Percentiles rank a stretch among this genome's conserved stretches.
Conservation (phyloP, 208 protist species). For the Acanthamoeba castellanii region DNA sequence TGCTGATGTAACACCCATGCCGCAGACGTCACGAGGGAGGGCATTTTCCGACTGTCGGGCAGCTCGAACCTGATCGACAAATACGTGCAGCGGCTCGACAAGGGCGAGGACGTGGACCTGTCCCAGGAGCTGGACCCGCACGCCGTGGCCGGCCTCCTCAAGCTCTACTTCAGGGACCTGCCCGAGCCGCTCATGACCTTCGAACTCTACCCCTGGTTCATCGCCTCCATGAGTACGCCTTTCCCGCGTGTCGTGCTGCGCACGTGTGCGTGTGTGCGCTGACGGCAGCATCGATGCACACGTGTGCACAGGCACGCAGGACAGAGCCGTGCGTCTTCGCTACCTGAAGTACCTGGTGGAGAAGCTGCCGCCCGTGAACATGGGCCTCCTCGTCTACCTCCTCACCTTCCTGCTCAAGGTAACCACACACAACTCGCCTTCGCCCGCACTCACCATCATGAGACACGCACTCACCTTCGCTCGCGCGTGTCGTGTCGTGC, state of each 20-base stretch:
- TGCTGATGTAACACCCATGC: no score
- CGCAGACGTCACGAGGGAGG: constrained; percentile 6
- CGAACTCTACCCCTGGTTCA: constrained; percentile 51
- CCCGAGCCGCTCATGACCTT: constrained; percentile 67
- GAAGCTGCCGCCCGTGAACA: constrained; percentile 57
- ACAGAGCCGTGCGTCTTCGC: constrained; percentile 35
- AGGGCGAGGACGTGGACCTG: constrained; percentile 69
- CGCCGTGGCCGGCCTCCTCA: constrained; percentile 54
- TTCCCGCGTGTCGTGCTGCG: background rate
- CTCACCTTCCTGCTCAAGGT: constrained; percentile 53
- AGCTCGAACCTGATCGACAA: constrained; percentile 60
- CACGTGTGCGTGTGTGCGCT: background rate
- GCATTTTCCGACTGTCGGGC: constrained; percentile 64
- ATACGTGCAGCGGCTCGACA: constrained; percentile 44
- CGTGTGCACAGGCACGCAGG: background rate
- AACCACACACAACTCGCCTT: background rate
- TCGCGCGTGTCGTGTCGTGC: no score
- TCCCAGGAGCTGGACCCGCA: constrained; percentile 57
- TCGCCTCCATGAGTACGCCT: background rate
- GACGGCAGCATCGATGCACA: background rate
- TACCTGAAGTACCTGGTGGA: constrained; percentile 14
- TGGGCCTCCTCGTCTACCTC: constrained; percentile 38
- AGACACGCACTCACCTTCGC: no score
- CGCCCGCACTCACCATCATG: no score
- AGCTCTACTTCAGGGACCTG: constrained; percentile 58